Conservation (phyloP, 345 rosid genomes). For the Arabidopsis thaliana region TAIR10.1 NC_003071.7:13620001-13620500, state of each 20-base stretch:
- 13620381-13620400: slow-evolving; percentile 57
- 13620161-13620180: slow-evolving; percentile 18
- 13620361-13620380: slow-evolving; percentile 6
- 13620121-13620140: background rate
- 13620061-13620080: slow-evolving; percentile 25
- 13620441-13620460: slow-evolving; percentile 79
- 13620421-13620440: slow-evolving; percentile 99
- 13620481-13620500: slow-evolving; percentile 87
- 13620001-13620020: slow-evolving; percentile 62
- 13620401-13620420: slow-evolving; percentile 98
- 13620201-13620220: background rate
- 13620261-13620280: background rate
- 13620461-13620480: slow-evolving; percentile 88
- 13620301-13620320: slow-evolving; percentile 14
- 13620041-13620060: slow-evolving; percentile 61
- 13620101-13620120: slow-evolving; percentile 6
- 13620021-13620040: slow-evolving; percentile 72
- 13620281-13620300: background rate
- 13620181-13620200: slow-evolving; percentile 16
- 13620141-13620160: slow-evolving; percentile 2
- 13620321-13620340: background rate
- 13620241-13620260: slow-evolving; percentile 6
- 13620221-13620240: slow-evolving; percentile 2
- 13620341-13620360: slow-evolving; percentile 7
- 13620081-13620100: slow-evolving; percentile 17